phyloP scores from a whole-genome alignment of 1,284 basidiomycete genomes.

The Leccinum subspadiceum region DNA sequence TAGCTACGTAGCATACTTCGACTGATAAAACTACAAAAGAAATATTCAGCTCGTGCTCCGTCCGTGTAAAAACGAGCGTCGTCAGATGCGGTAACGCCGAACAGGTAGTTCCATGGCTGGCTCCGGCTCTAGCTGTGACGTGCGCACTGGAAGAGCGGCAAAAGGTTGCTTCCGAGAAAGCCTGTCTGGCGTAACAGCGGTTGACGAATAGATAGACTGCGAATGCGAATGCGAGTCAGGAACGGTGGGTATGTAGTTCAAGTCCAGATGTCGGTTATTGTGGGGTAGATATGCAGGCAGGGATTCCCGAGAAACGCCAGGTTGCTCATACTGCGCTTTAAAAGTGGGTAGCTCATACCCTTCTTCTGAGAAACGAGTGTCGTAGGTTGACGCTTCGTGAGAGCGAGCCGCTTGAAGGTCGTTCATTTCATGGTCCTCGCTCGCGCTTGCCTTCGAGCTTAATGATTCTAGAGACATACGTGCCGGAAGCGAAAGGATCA shows the following conservation, averaged over 20 bases:
- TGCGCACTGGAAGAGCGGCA: slow-evolving; percentile 28
- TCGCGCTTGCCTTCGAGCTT: slow-evolving; percentile 27
- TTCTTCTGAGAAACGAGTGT: neutral
- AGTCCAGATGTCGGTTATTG: neutral
- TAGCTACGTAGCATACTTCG: neutral
- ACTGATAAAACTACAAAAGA: neutral
- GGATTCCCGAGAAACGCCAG: slow-evolving; percentile 1
- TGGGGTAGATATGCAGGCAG: slow-evolving; percentile 1
- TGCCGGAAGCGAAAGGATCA: slow-evolving; percentile 29
- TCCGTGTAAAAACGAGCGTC: neutral
- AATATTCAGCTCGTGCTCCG: neutral
- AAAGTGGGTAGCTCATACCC: slow-evolving; percentile 22
- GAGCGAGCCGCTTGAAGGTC: slow-evolving; percentile 12
- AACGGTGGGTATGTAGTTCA: neutral
- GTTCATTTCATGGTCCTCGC: slow-evolving; percentile 33
- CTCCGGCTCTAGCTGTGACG: slow-evolving; percentile 33
- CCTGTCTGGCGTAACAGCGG: neutral
- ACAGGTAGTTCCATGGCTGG: slow-evolving; percentile 33
- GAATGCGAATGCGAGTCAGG: slow-evolving; percentile 4
- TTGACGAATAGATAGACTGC: neutral
- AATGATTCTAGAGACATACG: slow-evolving; percentile 34
- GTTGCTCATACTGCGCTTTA: neutral
- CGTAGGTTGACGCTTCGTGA: neutral
- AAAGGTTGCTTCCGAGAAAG: slow-evolving; percentile 20
- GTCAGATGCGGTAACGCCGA: slow-evolving; percentile 8